Percentiles rank a stretch among this genome's conserved stretches.
phyloP scores from a whole-genome alignment of 495 filamentous ascomycete genomes.

The Aspergillus sparsus region DNA sequence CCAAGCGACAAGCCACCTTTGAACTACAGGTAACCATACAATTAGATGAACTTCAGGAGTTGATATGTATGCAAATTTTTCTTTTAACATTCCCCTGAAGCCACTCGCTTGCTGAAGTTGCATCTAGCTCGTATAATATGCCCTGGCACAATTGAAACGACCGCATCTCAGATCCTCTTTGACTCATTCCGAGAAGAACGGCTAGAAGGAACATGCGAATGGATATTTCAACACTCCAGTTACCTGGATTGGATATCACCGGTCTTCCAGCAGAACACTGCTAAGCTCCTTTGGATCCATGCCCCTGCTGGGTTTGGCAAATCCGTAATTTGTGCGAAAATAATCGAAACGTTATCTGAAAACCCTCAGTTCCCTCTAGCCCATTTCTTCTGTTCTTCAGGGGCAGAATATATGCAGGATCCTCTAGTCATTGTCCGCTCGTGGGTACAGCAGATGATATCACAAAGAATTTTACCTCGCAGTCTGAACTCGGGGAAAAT shows the following conservation, averaged over 20 bases:
- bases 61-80: too few relatives aligned
- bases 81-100: too few relatives aligned
- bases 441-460: background rate
- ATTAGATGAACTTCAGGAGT: too few relatives aligned
- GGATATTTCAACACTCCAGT: background rate
- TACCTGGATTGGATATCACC: background rate
- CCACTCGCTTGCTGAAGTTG: too few relatives aligned
- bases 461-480: background rate
- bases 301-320: conserved; percentile 2
- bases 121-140: too few relatives aligned
- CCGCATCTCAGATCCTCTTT: too few relatives aligned
- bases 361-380: background rate
- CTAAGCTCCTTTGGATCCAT: background rate
- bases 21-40: too few relatives aligned
- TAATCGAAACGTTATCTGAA: background rate
- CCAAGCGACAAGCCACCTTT: too few relatives aligned
- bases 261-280: too few relatives aligned
- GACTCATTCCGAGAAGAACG: background rate
- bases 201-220: background rate
- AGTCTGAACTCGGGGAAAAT: background rate
- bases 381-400: conserved; percentile 1
- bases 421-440: background rate
- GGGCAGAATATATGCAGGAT: background rate
- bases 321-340: conserved; percentile 5
- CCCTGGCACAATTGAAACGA: too few relatives aligned